Evolutionary conservation across 2,329 filamentous ascomycete genomes (phyloP), one percentile per base, ranked within the genome.

Genomic region (Ambrosiella beaveri): DNA sequence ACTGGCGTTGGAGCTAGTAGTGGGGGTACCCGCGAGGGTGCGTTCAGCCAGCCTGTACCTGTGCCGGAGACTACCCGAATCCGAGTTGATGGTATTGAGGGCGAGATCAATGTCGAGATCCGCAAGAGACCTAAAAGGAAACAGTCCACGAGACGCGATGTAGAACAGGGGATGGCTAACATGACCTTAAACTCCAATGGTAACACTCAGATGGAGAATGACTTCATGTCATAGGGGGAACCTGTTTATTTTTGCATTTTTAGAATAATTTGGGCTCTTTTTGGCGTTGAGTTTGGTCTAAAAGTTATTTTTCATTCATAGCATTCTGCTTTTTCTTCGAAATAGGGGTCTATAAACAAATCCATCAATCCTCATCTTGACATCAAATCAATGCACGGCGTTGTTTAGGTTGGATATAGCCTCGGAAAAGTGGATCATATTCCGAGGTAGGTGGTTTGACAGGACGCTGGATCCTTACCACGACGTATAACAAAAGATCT

Each of bases 41-140:
- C 52, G 17, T 54, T 54, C 37, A 54, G 52, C 35, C 12, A 19
- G 15, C 52, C 38, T 7, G 53, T 51, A n/a, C 38, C 36, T 12
- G 56, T 54, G 6, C 57, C 52, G 35, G 58, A 54, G 53, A 57
- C 59, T 2, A 59, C 54, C 11, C 47, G 59, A 38, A 69, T 81
- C 1, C 70, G 75, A 38, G 71, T 81, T 19, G 77, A 81, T 59
- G 78, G 78, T 52, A 73, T 80, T 8, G 70, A 73, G 12, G 78
- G 76, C 13, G 77, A 81, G 62, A 74, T 81, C 27, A 75, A 76
- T 62, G 76, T 81, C 7, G 73, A 77, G 62, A 71, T 79, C 0
- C 73, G 74, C 36, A 58, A 55, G 19, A 60, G 56, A 35, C 38
- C 35, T 27, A 60, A 60, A 35, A 56, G 59, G 40, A 60, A 56